Conservation (phyloP, 1,284 basidiomycete species). For the Microbotryum silenes-acaulis region DNA sequence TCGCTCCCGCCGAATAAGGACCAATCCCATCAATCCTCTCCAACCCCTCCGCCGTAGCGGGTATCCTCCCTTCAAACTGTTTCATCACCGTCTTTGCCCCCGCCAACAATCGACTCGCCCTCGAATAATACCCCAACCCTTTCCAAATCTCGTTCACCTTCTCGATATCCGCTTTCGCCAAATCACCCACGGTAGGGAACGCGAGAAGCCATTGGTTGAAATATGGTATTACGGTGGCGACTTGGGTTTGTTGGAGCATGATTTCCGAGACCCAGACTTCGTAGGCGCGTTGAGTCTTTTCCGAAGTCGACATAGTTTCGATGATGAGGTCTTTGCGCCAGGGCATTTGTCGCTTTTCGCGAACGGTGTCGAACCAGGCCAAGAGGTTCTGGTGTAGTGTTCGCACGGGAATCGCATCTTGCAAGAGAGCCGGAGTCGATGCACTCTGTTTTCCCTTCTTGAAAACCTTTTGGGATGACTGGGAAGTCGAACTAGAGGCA, state of each 20-base stretch:
- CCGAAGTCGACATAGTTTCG: constrained; percentile 45
- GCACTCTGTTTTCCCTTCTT: neutral
- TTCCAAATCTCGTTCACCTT: constrained; percentile 79
- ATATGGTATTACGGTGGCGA: constrained; percentile 77
- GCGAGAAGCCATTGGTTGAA: constrained; percentile 55
- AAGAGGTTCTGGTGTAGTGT: constrained; percentile 33
- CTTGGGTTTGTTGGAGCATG: constrained; percentile 91
- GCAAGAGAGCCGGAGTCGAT: neutral
- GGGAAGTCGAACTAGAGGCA: neutral
- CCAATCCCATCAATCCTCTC: constrained; percentile 46
- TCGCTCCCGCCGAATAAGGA: constrained; percentile 57
- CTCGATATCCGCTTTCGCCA: constrained; percentile 66
- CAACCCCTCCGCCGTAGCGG: constrained; percentile 69
- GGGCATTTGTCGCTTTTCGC: constrained; percentile 65
- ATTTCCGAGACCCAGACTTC: constrained; percentile 88
- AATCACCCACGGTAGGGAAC: constrained; percentile 71
- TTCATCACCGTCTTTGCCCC: constrained; percentile 69
- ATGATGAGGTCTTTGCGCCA: constrained; percentile 67
- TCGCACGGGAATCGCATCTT: constrained; percentile 3
- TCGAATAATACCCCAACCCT: constrained; percentile 80
- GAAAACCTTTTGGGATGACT: constrained; percentile 10
- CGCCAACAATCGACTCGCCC: constrained; percentile 67
- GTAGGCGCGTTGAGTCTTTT: constrained; percentile 64
- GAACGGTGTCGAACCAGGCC: constrained; percentile 60
- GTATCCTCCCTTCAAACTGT: constrained; percentile 62